Evolutionary conservation across 1,284 basidiomycete genomes (phyloP), one percentile per base, ranked within the genome.

Genomic region (Paramarasmius palmivorus): DNA sequence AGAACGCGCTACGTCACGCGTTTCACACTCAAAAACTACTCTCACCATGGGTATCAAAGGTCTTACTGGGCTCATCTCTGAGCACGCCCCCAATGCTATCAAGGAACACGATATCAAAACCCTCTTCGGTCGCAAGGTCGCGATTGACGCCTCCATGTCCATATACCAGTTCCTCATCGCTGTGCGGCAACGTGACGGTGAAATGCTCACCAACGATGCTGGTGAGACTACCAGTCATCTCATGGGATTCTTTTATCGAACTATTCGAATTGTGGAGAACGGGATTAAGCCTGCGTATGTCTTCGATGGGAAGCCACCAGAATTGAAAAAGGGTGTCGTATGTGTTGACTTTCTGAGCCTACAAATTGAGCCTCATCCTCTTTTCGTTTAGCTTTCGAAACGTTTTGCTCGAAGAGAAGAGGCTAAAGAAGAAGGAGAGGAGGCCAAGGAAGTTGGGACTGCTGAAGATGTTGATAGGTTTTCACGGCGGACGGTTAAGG

Each of bases 281-380:
- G 97, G 97, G 4, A 95, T 99, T 68, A 99, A 99, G 68, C 96
- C 96, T 1, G 91, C 90, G 46, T 99, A 98, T 71, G 93, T 99
- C 20, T 99, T 99, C 63, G 97, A 99, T 71, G 97, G 97, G 8
- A 97, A 96, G 69, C 97, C 96, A 1, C 96, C 96, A 46, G 95
- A 98, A 58, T 75, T 99, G 70, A 99, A 99, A 73, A 88, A 93
- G 54, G 93, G 93, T 51, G 95, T 99, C 62, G 95, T 97, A 64
- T 65, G 92, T 86, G 4, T 51, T 39, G 35, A 40, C 38, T 41
- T 34, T 15, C 5, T 26, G 26, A 12, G 17, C 14, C 9, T 35
- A 29, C 29, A 19, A 26, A 7, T 12, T 23, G 4, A 2, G 9
- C 15, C 3, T 26, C 17, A 46, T 15, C n/a, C 7, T 62, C 32